phyloP scores from a whole-genome alignment of 768 basidiomycete genomes.

The Auriscalpium orientale region DNA sequence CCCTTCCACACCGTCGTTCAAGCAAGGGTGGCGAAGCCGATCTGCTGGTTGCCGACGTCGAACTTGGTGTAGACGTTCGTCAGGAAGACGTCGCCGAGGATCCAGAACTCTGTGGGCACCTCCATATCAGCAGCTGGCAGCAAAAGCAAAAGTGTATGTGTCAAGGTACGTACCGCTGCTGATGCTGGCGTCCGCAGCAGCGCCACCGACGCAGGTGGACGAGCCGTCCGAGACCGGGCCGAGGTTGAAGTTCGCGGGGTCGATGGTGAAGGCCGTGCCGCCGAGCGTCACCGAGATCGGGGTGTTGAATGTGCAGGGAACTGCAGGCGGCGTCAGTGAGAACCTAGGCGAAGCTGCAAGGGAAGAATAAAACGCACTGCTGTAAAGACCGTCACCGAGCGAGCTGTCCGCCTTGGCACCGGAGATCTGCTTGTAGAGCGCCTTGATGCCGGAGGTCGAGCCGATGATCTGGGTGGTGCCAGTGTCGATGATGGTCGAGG shows the following conservation, averaged over 20 bases:
- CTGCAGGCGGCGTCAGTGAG: slow-evolving; percentile 12
- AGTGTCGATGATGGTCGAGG: slow-evolving; percentile 23
- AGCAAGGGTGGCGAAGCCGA: slow-evolving; percentile 5
- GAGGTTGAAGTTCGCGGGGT: slow-evolving; percentile 21
- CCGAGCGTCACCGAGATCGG: slow-evolving; percentile 23
- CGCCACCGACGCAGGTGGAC: slow-evolving; percentile 12
- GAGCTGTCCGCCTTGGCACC: too few relatives aligned
- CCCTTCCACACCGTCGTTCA: not conserved
- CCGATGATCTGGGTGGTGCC: slow-evolving; percentile 25
- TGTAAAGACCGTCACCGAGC: not conserved
- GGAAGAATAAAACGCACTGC: not conserved
- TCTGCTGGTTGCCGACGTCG: slow-evolving; percentile 4
- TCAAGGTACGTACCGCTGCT: not conserved
- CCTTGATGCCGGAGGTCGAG: not conserved
- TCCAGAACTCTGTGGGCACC: not conserved
- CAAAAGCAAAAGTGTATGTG: too few relatives aligned
- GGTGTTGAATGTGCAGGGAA: slow-evolving; percentile 13
- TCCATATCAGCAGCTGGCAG: too few relatives aligned
- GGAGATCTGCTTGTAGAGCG: too few relatives aligned
- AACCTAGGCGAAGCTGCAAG: not conserved
- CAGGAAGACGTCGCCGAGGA: slow-evolving; percentile 2
- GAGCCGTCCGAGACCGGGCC: slow-evolving; percentile 10
- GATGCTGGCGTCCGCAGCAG: not conserved
- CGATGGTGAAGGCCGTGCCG: slow-evolving; percentile 19
- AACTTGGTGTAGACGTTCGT: not conserved